Percentiles rank a stretch among this genome's conserved stretches.
Conservation (phyloP, 2,329 filamentous ascomycete genomes). For the Fusarium sp. region DNA sequence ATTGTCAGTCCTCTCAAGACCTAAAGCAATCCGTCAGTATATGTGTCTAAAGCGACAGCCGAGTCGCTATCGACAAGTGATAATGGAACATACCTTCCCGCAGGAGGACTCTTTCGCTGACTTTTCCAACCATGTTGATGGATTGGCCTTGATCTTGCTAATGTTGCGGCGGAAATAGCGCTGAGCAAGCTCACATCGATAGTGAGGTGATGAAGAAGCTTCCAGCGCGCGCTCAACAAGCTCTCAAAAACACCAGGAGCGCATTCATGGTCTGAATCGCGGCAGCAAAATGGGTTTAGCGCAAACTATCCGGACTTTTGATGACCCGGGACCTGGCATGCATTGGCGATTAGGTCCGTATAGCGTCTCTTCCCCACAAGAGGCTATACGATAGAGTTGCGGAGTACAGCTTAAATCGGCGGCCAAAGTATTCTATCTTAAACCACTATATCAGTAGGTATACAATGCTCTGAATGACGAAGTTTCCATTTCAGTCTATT, state of each 20-base stretch:
- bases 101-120: constrained; percentile 73
- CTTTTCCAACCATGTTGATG: constrained; percentile 70
- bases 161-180: constrained; percentile 20
- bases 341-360: neutral
- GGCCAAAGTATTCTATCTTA: neutral
- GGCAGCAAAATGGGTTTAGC: constrained; percentile 35
- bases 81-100: constrained; percentile 62
- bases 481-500: neutral
- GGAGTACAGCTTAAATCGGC: neutral
- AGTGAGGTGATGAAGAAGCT: constrained; percentile 29
- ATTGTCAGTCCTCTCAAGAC: constrained; percentile 96
- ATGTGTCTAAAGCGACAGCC: constrained; percentile 26
- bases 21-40: constrained; percentile 60
- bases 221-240: constrained; percentile 32
- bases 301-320: neutral
- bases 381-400: neutral
- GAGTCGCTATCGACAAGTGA: constrained; percentile 17
- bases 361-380: constrained; percentile 1
- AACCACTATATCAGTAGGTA: neutral
- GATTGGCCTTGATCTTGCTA: constrained; percentile 21
- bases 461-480: neutral
- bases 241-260: constrained; percentile 44
- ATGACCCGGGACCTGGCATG: constrained; percentile 28
- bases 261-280: constrained; percentile 38
- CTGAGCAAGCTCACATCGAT: constrained; percentile 41